Percentiles rank a stretch among this genome's conserved stretches.
phyloP scores from a whole-genome alignment of 208 protist genomes.

The Balamuthia mandrillaris region DNA sequence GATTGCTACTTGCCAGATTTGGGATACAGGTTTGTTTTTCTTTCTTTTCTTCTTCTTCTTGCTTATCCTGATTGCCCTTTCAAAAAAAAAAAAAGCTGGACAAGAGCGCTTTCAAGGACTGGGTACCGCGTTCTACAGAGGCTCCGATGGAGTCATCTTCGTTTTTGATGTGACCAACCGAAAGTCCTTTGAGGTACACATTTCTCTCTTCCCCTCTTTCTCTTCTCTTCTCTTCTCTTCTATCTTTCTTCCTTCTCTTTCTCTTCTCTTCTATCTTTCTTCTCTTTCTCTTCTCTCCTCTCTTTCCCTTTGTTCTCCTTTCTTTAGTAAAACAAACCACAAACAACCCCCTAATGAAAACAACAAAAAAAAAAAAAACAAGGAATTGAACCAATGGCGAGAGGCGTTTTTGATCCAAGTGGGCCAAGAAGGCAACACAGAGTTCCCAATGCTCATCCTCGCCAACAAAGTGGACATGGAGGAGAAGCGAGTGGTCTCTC shows the following conservation, averaged over 20 bases:
- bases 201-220: not conserved
- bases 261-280: not conserved
- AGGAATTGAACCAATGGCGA: slow-evolving; percentile 43
- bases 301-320: too few relatives aligned
- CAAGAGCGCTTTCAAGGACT: slow-evolving; percentile 52
- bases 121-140: slow-evolving; percentile 52
- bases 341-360: too few relatives aligned
- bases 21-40: slow-evolving; percentile 47
- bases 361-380: not conserved
- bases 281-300: too few relatives aligned
- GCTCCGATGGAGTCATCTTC: slow-evolving; percentile 47
- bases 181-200: not conserved
- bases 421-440: not conserved
- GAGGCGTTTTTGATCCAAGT: slow-evolving; percentile 53
- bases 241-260: not conserved
- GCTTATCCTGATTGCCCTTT: not conserved
- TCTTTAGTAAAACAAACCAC: too few relatives aligned
- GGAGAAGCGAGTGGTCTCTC: slow-evolving; percentile 24
- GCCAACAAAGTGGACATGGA: slow-evolving; percentile 60
- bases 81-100: slow-evolving; percentile 19
- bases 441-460: slow-evolving; percentile 54
- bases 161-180: slow-evolving; percentile 53
- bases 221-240: not conserved
- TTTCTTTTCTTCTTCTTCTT: too few relatives aligned
- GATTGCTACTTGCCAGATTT: slow-evolving; percentile 44